Evolutionary conservation across 2,329 filamentous ascomycete genomes (phyloP).

Genomic region (Thermothelomyces thermophilus): DNA sequence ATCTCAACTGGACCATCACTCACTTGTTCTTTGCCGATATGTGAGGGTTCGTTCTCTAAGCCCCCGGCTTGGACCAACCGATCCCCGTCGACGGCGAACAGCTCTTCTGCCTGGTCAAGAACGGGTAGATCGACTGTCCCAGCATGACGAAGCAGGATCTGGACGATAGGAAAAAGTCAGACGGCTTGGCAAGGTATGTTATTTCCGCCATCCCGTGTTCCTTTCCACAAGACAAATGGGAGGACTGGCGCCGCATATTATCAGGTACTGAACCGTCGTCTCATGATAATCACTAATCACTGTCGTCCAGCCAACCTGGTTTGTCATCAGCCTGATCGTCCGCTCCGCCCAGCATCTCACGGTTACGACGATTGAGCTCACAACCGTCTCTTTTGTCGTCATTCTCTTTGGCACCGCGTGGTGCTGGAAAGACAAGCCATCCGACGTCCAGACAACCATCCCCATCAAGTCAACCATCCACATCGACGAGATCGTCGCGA

Average conservation of each 20-base stretch:
- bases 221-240: too few relatives aligned
- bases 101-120: conserved; percentile 14
- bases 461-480: neutral
- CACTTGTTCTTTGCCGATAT: conserved; percentile 14
- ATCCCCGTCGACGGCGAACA: conserved; percentile 14
- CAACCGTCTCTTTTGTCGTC: neutral
- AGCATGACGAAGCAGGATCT: conserved; percentile 24
- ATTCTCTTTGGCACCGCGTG: neutral
- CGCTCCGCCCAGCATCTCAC: neutral
- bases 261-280: too few relatives aligned
- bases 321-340: neutral
- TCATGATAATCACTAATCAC: too few relatives aligned
- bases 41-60: conserved; percentile 7
- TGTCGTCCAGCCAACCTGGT: neutral
- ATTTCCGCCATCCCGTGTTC: too few relatives aligned
- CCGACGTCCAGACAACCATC: neutral
- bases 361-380: neutral
- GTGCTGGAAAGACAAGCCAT: conserved; percentile 2
- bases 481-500: neutral
- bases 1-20: conserved; percentile 4
- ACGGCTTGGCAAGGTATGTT: conserved; percentile 26
- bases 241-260: too few relatives aligned
- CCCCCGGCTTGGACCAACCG: neutral
- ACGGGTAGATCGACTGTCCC: conserved; percentile 28
- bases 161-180: conserved; percentile 28